Percentiles rank a stretch among this genome's conserved stretches.
phyloP scores from a whole-genome alignment of 2,329 filamentous ascomycete species.

The Penicillium verrucosum region DNA sequence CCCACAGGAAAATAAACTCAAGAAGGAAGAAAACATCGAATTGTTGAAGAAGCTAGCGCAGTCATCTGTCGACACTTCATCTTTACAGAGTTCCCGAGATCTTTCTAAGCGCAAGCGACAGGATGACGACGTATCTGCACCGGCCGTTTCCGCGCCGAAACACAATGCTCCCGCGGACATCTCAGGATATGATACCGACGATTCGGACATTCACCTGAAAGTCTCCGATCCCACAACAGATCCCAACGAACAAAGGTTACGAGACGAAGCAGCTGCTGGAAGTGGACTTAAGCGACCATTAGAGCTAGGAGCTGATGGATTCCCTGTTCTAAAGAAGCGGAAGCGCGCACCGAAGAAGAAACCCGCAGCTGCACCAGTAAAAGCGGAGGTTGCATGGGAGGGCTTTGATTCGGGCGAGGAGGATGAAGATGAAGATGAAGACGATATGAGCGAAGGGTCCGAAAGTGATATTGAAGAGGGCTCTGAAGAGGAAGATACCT shows the following conservation, averaged over 20 bases:
- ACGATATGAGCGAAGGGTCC: conserved; percentile 19
- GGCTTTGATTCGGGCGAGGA: conserved; percentile 46
- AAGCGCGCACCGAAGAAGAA: conserved; percentile 60
- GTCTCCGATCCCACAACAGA: conserved; percentile 19
- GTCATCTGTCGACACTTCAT: conserved; percentile 74
- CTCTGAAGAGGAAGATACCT: conserved; percentile 29
- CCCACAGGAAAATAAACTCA: conserved; percentile 75
- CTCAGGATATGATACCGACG: conserved; percentile 34
- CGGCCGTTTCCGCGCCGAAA: conserved; percentile 14
- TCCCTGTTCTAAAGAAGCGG: conserved; percentile 77
- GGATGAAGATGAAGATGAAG: conserved; percentile 30
- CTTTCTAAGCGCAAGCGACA: conserved; percentile 69
- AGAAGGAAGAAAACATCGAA: conserved; percentile 85
- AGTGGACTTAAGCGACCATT: conserved; percentile 84
- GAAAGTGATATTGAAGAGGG: conserved; percentile 26
- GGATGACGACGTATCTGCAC: conserved; percentile 44
- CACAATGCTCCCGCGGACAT: conserved; percentile 30
- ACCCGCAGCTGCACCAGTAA: conserved; percentile 34
- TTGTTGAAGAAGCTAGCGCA: conserved; percentile 79
- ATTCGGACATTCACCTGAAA: conserved; percentile 32
- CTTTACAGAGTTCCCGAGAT: conserved; percentile 73
- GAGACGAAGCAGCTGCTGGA: conserved; percentile 51
- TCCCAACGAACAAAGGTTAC: conserved; percentile 45
- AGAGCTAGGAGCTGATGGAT: conserved; percentile 73
- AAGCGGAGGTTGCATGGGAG: conserved; percentile 44